A percentile compares a stretch with the other conserved stretches of the same genome.
Evolutionary conservation across 1,284 basidiomycete genomes (phyloP).

Genomic region (Prillingera fragicola): DNA sequence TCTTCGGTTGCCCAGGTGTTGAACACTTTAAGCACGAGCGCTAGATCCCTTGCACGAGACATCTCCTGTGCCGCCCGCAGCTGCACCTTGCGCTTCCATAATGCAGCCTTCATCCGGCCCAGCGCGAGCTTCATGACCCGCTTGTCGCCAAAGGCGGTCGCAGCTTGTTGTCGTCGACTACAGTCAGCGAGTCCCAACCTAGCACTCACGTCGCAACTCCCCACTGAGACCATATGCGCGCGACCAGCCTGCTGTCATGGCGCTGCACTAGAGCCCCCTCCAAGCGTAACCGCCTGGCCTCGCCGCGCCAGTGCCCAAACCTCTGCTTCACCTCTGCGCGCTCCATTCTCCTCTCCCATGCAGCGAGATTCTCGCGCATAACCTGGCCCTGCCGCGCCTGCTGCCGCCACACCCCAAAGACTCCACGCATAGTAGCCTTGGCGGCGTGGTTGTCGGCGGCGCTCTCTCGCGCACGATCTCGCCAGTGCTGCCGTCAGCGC

Average conservation of each 20-base stretch:
- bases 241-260: slow-evolving; percentile 8
- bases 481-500: slow-evolving; percentile 13
- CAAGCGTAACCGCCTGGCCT: slow-evolving; percentile 7
- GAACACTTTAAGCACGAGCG: slow-evolving; percentile 10
- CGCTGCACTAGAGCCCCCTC: slow-evolving; percentile 8
- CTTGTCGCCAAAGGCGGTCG: slow-evolving; percentile 8
- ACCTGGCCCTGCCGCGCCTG: slow-evolving; percentile 4
- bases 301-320: slow-evolving; percentile 19
- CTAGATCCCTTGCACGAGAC: slow-evolving; percentile 12
- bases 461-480: slow-evolving; percentile 5
- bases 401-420: slow-evolving; percentile 7
- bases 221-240: slow-evolving; percentile 25
- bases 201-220: slow-evolving; percentile 16
- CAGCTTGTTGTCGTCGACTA: background rate
- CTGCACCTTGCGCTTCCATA: slow-evolving; percentile 2
- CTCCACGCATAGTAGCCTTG: background rate
- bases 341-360: slow-evolving; percentile 3
- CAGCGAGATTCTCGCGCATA: slow-evolving; percentile 1
- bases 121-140: slow-evolving; percentile 10
- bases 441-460: slow-evolving; percentile 15
- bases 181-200: background rate
- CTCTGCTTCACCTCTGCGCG: background rate
- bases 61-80: slow-evolving; percentile 1
- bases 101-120: slow-evolving; percentile 11
- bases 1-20: slow-evolving; percentile 12